Conservation (phyloP, 2,329 filamentous ascomycete species). For the Fusarium pseudonygamai region DNA sequence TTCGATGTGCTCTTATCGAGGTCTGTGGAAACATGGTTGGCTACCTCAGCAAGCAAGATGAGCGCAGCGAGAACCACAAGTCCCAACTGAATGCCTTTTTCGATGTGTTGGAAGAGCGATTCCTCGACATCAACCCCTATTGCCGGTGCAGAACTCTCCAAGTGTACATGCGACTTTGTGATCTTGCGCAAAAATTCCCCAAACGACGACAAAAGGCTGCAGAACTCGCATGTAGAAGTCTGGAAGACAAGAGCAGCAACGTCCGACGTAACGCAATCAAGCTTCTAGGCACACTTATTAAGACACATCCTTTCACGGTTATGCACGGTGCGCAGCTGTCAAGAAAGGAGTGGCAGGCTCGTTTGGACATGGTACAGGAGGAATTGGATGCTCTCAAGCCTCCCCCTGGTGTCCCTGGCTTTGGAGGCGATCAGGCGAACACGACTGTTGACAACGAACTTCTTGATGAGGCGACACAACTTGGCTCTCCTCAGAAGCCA, state of each 20-base stretch:
- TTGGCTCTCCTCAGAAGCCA: conserved; percentile 75
- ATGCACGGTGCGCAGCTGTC: conserved; percentile 90
- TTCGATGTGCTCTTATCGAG: conserved; percentile 93
- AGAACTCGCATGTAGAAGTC: conserved; percentile 85
- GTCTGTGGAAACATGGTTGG: conserved; percentile 95
- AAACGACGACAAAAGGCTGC: conserved; percentile 89
- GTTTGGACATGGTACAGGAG: conserved; percentile 82
- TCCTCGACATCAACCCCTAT: conserved; percentile 96
- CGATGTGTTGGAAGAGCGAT: conserved; percentile 94
- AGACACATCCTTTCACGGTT: conserved; percentile 92
- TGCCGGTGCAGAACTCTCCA: conserved; percentile 92
- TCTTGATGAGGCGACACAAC: conserved; percentile 87
- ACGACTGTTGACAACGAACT: conserved; percentile 79
- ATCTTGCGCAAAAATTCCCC: conserved; percentile 95
- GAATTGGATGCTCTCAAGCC: conserved; percentile 85
- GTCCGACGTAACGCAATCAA: conserved; percentile 96
- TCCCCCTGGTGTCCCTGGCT: conserved; percentile 72
- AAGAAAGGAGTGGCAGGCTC: conserved; percentile 83
- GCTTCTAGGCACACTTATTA: conserved; percentile 84
- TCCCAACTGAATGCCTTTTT: conserved; percentile 97
- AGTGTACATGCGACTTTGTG: conserved; percentile 90
- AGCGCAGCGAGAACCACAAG: conserved; percentile 91
- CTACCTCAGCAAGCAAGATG: conserved; percentile 90
- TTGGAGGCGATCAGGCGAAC: conserved; percentile 71
- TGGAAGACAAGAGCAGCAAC: conserved; percentile 98